Evolutionary conservation across 192 early-diverging fungal genomes (phyloP), one percentile per base, ranked within the genome.

Genomic region (Podila epicladia): DNA sequence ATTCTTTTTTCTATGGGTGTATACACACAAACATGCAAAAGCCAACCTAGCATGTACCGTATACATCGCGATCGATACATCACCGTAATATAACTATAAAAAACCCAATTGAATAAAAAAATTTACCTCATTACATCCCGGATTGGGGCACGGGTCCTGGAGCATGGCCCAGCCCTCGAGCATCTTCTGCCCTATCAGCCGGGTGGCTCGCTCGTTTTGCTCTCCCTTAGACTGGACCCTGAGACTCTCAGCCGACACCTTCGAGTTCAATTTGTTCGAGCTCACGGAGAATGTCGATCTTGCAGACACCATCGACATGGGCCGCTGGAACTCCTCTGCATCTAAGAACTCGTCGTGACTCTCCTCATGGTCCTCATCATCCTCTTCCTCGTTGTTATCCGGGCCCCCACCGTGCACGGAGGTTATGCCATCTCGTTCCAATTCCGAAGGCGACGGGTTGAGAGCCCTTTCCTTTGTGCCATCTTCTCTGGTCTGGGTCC

Each of bases 131-230:
- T 69, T 64, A 29, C 77, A 80, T 48, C 41, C 26, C 31, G 62
- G 55, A 60, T 80, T 80, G 49, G 71, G 77, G 28, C 77, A 80
- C 9, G 66, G n/a, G 15, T 73, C 71, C 58, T 80, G 71, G 0
- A 73, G 65, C 77, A 80, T 72, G 24, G 66, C 38, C 77, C 77
- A 80, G 45, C 77, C 77, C 32, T 72, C 71, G 31, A 80, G 70
- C 62, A 80, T 73, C 33, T 69, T 72, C 33, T 80, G 28, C 31
- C 71, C 71, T 32, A 80, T 72, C 51, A 80, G 32, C 13, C 69
- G 65, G 1, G 77, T 64, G 7, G 63, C 50, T 17, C 57, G 28
- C 9, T 80, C 66, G 7, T 29, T 72, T 22, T 69, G 61, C 28
- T 64, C 68, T 59, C 53, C 24, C 4, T 55, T 45, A 12, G 41